Evolutionary conservation across 2,329 filamentous ascomycete genomes (phyloP), one percentile per base, ranked within the genome.

Genomic region (Fusarium neocosmosporiellum): DNA sequence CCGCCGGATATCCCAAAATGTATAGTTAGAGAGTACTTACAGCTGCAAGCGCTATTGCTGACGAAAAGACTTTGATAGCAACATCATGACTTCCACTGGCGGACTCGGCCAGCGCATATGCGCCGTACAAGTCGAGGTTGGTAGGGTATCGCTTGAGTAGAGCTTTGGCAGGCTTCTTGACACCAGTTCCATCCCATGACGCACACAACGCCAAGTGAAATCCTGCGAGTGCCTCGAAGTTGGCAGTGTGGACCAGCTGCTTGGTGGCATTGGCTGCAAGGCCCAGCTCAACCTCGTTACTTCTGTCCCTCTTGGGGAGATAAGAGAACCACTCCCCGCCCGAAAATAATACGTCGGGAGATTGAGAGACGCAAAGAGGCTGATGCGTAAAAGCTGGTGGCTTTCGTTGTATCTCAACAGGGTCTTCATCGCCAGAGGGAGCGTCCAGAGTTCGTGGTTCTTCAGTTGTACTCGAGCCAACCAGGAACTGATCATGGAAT

Each of bases 91-190:
- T 91, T 0, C 86, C 89, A 33, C 87, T 87, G 2, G 85, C 84
- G 72, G 83, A 86, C 80, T 97, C 94, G 5, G 94, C 89, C 16
- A 94, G 82, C 0, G 92, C 94, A 77, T 96, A 97, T 0, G 91
- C 90, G 73, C 94, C 93, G 81, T 97, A 98, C 0, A 98, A 84
- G 16, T 86, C 84, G 4, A 93, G 80, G 74, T 90, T 92, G 1
- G 89, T 85, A 0, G 91, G 85, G 63, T 89, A 88, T 55, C 86
- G 86, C 78, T 93, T 96, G n/a, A 98, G 81, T 0, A 97, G 83
- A 8, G 83, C 82, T 76, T 94, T 97, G 0, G 94, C 93, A 8
- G 87, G 85, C 78, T 94, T 97, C 73, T 89, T 92, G 29, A 90
- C 89, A 2, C 82, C 84, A 1, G 80, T 77, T 0, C 87, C 84